phyloP scores from a whole-genome alignment of 345 rosid species.

The Orychophragmus violaceus region DNA sequence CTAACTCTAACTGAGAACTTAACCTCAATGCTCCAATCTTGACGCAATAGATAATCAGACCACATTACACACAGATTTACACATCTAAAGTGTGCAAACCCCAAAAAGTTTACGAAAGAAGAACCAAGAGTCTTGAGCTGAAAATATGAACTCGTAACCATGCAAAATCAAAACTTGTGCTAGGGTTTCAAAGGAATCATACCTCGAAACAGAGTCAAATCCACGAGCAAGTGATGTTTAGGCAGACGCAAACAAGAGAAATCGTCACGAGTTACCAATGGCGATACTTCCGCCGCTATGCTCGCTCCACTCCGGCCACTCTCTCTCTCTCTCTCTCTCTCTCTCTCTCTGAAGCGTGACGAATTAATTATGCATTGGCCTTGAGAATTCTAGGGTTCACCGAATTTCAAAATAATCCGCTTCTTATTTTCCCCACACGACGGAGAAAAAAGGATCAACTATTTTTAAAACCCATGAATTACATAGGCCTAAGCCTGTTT shows the following conservation, averaged over 20 bases:
- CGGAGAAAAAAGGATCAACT: too few species aligned
- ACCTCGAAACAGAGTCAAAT: slow-evolving; percentile 2
- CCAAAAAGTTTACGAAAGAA: neutral
- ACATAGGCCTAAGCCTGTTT: too few species aligned
- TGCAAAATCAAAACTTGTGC: neutral
- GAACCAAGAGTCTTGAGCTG: neutral
- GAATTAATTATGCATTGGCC: neutral
- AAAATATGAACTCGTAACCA: neutral
- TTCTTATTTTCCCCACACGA: neutral
- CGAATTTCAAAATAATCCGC: neutral
- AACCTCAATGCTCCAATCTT: neutral
- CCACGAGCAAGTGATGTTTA: neutral
- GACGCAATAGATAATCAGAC: neutral
- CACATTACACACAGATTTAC: neutral
- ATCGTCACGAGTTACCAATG: neutral
- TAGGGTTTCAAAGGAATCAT: neutral
- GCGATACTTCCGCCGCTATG: neutral
- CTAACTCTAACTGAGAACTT: neutral
- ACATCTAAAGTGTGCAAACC: neutral
- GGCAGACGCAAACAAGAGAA: neutral
- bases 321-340: neutral
- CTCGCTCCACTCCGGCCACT: neutral
- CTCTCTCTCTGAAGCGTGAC: neutral
- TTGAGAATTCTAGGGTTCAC: slow-evolving; percentile 16
- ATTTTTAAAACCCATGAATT: too few species aligned